Conservation (phyloP, 208 protist species). For the Trypanosoma melophagium region DNA sequence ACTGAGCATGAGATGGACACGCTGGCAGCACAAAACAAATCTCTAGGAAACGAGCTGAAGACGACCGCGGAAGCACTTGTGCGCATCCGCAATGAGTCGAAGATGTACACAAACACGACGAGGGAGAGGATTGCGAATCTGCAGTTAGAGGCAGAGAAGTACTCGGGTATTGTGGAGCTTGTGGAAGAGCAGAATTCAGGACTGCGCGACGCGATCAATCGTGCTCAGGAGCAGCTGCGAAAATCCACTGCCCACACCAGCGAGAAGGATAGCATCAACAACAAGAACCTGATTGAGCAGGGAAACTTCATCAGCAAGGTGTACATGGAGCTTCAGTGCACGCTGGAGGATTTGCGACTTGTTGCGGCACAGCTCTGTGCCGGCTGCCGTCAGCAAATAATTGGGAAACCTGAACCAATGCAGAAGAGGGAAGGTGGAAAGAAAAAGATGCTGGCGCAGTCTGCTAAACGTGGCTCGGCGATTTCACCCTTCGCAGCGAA, state of each 20-base stretch:
- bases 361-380: conserved; percentile 21
- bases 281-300: conserved; percentile 38
- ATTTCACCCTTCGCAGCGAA: no score
- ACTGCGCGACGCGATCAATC: conserved; percentile 18
- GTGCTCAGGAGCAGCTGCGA: conserved; percentile 26
- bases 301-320: conserved; percentile 28
- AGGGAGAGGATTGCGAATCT: conserved; percentile 11
- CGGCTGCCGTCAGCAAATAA: conserved; percentile 11
- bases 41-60: conserved; percentile 4
- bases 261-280: conserved; percentile 33
- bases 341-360: conserved; percentile 27
- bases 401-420: neutral
- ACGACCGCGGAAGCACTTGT: conserved; percentile 20
- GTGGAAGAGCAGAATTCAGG: conserved; percentile 32
- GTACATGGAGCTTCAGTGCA: conserved; percentile 33
- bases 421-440: no score
- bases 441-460: no score
- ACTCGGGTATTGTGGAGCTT: conserved; percentile 23
- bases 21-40: conserved; percentile 24
- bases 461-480: no score
- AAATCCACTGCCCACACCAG: conserved; percentile 14
- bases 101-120: conserved; percentile 8
- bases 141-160: conserved; percentile 26
- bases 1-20: conserved; percentile 33
- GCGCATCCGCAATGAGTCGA: conserved; percentile 21